Conservation (phyloP, 768 basidiomycete species). For the Favolaschia claudopus region DNA sequence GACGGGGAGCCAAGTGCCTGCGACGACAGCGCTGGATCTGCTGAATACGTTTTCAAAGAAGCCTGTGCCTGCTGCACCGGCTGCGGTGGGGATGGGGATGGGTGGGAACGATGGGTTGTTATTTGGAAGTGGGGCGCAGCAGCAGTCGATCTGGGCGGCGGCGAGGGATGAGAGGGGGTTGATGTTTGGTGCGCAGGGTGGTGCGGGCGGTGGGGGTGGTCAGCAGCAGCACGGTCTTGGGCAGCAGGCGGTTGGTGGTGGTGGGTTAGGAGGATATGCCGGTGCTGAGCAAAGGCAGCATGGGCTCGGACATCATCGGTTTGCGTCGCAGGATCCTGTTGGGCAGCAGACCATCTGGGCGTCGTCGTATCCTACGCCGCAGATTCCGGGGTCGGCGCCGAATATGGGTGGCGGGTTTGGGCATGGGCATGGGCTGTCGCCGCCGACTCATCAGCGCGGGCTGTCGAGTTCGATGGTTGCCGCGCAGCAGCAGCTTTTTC, state of each 20-base stretch:
- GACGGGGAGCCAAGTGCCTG: slow-evolving; percentile 21
- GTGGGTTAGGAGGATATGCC: too few species aligned
- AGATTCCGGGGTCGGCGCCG: slow-evolving; percentile 14
- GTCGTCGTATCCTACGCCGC: slow-evolving; percentile 16
- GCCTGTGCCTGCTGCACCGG: not conserved
- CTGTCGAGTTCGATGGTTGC: slow-evolving; percentile 22
- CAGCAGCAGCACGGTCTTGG: too few species aligned
- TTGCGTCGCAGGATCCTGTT: slow-evolving; percentile 16
- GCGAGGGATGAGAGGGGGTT: slow-evolving; percentile 25
- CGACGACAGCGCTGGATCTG: slow-evolving; percentile 27
- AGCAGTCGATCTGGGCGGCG: slow-evolving; percentile 29
- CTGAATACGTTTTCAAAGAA: slow-evolving; percentile 18
- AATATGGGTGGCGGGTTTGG: not conserved
- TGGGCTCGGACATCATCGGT: slow-evolving; percentile 22
- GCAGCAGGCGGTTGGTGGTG: not conserved
- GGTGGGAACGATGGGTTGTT: slow-evolving; percentile 14
- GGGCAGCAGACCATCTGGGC: slow-evolving; percentile 18
- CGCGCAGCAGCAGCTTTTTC: slow-evolving; percentile 22
- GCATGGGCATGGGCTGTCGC: not conserved
- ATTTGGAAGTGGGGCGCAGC: slow-evolving; percentile 3
- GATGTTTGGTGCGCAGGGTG: too few species aligned
- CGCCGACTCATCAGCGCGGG: slow-evolving; percentile 1
- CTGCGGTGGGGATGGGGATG: too few species aligned
- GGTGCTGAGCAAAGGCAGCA: too few species aligned
- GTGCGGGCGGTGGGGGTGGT: not conserved